Base-by-base conservation (phyloP, 2,329 filamentous ascomycete genomes). In the Xylariaceae sp. region DNA sequence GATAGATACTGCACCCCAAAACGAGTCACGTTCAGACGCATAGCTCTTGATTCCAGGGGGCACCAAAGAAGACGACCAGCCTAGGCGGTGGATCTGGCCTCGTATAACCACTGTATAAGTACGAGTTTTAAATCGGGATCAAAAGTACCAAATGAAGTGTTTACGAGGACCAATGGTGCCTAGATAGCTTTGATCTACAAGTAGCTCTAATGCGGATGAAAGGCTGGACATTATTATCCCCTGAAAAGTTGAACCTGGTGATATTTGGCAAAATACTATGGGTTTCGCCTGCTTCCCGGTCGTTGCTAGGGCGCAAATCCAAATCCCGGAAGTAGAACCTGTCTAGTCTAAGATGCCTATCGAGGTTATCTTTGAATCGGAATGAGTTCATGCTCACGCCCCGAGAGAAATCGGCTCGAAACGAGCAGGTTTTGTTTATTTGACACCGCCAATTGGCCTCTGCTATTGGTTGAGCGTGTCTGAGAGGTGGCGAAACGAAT, bases 401-500 rank as follows among this genome's bases (percentile, higher is more conserved):
- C 43, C 19, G 19, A 19, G 19, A 31, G 40, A 34, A 26, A 30
- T 31, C 19, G 53, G 45, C 19, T 54, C 27, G 26, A 31, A 46
- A 40, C 50, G 49, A 37, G 47, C 39, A 42, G 45, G 41, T 51
- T 55, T 43, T 3, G 19, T 29, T 43, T 43, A 19, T 19, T 19
- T 19, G 19, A 19, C 19, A 19, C 12, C 35, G 8, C 35, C 8
- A 3, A 3, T 58, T 52, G 55, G 37, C 47, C 51, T 32, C n/a
- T 50, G 44, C 44, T 57, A 56, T 51, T 59, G 56, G 27, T 57
- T 52, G 29, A 66, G 55, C 50, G 60, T 57, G 37, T 62, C 61
- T 43, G 62, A 62, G 12, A 68, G 60, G 37, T 60, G 44, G 48
- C 64, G 58, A 41, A 70, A 68, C 3, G 65, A 63, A 52, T 68